Base-by-base conservation (phyloP, 306 rosid genomes). In the Castanopsis chinensis region DNA sequence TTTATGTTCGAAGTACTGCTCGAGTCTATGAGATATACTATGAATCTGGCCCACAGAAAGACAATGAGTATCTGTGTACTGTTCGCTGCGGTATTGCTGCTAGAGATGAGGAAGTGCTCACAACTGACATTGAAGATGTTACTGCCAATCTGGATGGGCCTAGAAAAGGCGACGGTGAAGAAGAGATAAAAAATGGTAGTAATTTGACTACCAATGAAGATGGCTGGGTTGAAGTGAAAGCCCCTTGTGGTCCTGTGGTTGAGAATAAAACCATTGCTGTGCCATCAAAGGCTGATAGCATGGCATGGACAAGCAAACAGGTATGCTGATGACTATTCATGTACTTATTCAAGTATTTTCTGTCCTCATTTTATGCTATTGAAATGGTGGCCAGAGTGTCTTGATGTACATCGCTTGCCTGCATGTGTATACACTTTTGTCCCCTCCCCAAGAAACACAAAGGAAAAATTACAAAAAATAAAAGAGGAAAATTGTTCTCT, bases 201-300 rank as follows among this genome's bases (percentile, higher is more conserved):
- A 76, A 73, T 64, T 73, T 27, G 75, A 83, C 69, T 73, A 28
- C 65, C 56, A 67, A 83, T 79, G 97, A 93, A 80, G 98, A 91
- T 85, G 98, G 91, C 72, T 93, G 97, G 97, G 91, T 95, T 86
- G 94, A 91, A 43, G 96, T 95, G 60, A 87, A 88, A 86, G 84
- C 73, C 70, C 80, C 75, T 5, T 83, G 81, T 72, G 4, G 78
- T 88, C 69, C 71, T 3, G 20, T 59, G 60, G 67, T 71, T 55
- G 78, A 76, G 73, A 70, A 58, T 45, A 59, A 63, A 32, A 78
- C 23, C 69, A 65, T 11, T 65, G 78, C 76, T 41, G 64, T 63
- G 72, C 79, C 65, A 51, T 30, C 74, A 64, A 84, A 79, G 43
- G 75, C 85, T 41, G 52, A 19, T 57, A 72, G 69, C 35, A 35